Base-by-base conservation (phyloP, 768 basidiomycete species). In the Rhizopogon vesiculosus region DNA sequence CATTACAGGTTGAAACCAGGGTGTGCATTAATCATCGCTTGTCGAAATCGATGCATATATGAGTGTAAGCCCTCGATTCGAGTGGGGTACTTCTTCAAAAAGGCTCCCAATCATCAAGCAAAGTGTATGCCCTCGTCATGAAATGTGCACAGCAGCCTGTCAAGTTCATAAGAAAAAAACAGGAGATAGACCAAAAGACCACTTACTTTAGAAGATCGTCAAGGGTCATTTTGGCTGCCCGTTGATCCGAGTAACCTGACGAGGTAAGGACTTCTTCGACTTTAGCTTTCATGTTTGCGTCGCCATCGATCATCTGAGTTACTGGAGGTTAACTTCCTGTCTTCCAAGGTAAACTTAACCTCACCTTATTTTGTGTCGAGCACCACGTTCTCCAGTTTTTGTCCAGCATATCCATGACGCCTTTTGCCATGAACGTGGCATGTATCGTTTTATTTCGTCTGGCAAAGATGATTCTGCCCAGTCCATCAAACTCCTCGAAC, bases 401-500 rank as follows among this genome's bases (percentile, higher is more conserved):
- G 71, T 97, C 94, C 59, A 98, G 72, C 90, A 98, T 91, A 62
- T 93, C 89, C 68, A 90, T 80, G 33, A 99, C 93, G 5, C 96
- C 97, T 67, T 93, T 96, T 16, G 94, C 94, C 77, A 83, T 83
- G 68, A 99, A 98, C 62, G 86, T 91, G 9, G 87, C 93, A 64
- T 93, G 84, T 0, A 93, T 76, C 7, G 85, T 92, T 74, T 97
- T 98, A 68, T 98, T 98, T 61, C 89, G 81, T 57, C 96, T 76
- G 31, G 85, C 85, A 68, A 98, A 98, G 40, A 97, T 73, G 54
- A 98, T 93, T 43, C 97, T 80, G 45, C 85, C 91, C 59, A 99
- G 77, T 1, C 97, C 97, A 67, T 99, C 97, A 66, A 98, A 98
- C 72, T 99, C 97, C 64, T 95, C 95, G 61, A 98, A 99, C 67